These are phyloP conservation scores for Turnera subulata DNA, from an alignment of 345 rosid genomes.

Conservation along the genomic window DNA sequence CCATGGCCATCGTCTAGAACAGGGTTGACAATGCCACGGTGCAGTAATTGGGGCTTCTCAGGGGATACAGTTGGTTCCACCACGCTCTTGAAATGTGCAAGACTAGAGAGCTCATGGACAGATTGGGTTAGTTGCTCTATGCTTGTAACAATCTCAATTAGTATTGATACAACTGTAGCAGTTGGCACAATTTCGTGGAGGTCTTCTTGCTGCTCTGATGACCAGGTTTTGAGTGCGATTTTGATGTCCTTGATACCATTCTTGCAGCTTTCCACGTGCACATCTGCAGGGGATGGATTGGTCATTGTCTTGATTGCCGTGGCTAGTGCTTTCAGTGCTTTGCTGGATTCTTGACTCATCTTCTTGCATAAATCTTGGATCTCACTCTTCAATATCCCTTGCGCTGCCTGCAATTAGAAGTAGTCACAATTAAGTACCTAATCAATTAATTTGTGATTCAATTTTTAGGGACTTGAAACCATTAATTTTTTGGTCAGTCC, in stretches of 20 bases:
- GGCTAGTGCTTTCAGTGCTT: constrained; percentile 22
- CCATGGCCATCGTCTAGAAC: constrained; percentile 27
- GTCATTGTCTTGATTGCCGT: constrained; percentile 25
- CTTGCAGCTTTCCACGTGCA: constrained; percentile 18
- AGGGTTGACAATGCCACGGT: constrained; percentile 53
- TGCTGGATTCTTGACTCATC: constrained; percentile 23
- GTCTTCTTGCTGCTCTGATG: constrained; percentile 7
- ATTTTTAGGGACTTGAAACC: not conserved
- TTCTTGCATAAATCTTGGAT: constrained; percentile 18
- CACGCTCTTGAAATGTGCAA: constrained; percentile 17
- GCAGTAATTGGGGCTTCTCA: constrained; percentile 45
- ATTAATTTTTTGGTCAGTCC: not conserved
- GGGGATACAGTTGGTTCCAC: constrained; percentile 12
- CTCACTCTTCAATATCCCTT: constrained; percentile 13
- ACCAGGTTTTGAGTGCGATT: constrained; percentile 10
- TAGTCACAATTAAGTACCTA: not conserved
- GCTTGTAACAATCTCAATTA: constrained; percentile 18
- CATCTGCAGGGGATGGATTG: constrained; percentile 16
- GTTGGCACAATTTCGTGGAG: constrained; percentile 33
- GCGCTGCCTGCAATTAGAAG: constrained; percentile 11
- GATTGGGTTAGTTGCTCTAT: constrained; percentile 19
- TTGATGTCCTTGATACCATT: constrained; percentile 15
- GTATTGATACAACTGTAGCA: constrained; percentile 25
- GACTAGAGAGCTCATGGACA: constrained; percentile 19
- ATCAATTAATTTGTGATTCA: not conserved